Base-by-base conservation (phyloP, 495 filamentous ascomycete species). In the Aspergillus campestris region DNA sequence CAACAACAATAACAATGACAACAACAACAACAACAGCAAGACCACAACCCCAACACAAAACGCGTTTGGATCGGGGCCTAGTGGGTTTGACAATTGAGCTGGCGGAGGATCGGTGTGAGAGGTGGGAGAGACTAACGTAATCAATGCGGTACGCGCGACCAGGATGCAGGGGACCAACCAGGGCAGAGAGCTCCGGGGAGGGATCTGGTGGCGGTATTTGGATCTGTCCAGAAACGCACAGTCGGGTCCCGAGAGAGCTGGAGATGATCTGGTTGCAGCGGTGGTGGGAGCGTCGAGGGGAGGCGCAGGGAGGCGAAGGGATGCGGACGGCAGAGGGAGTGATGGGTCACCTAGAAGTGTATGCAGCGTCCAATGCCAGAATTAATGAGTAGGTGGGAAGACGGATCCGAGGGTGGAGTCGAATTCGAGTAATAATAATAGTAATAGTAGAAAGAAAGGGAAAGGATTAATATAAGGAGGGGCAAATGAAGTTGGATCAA, bases 81-180 rank as follows among this genome's bases (percentile, higher is more conserved):
- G 35, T 12, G n/a, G 7, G 35, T 8, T 10, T 12, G 12, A 34
- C 33, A 34, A 34, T 34, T 34, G 10, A 34, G 33, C 5, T 24
- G 18, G 33, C 33, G 33, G 33, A 2, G 2, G 33, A 34, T 24
- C 18, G 18, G 18, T 24, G 18, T 24, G 18, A 24, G 18, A 24
- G 18, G 18, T 24, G 18, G 18, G 18, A 24, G 18, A 24, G 18
- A 24, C 18, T 44, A 46, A 36, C 14, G 49, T 36, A 44, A 45
- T 40, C 44, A 24, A 43, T 50, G 44, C 13, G 35, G 42, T 51
- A 42, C 44, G 53, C 52, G 49, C 50, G 47, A 52, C 45, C 46
- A 45, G 37, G 42, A 44, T 56, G 45, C 35, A 24, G 18, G 18
- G 50, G 48, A 29, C 53, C 50, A 57, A 52, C 49, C 49, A 52